A percentile compares a stretch with the other conserved stretches of the same genome.
Conservation (phyloP, 176 grass and related monocot species). For the Juncus inflexus region DNA sequence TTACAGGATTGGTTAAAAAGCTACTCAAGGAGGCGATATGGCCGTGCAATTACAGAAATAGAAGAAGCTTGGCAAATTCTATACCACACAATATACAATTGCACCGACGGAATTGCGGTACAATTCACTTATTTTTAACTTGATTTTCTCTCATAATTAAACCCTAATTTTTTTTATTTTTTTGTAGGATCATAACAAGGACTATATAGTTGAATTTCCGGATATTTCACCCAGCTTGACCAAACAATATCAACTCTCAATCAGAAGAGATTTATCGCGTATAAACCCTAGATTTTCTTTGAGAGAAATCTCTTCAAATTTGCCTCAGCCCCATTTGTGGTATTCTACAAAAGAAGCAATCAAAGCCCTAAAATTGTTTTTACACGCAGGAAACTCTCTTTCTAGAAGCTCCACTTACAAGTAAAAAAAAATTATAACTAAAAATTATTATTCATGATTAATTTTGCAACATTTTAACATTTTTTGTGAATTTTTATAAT, state of each 20-base stretch:
- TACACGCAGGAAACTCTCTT: conserved; percentile 49
- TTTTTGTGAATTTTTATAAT: background rate
- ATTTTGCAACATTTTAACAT: background rate
- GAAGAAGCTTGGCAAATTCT: conserved; percentile 70
- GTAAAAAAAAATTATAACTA: conserved; percentile 26
- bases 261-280: conserved; percentile 38
- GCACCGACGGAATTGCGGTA: conserved; percentile 91
- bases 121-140: too few species aligned
- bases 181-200: conserved; percentile 78
- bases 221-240: conserved; percentile 42
- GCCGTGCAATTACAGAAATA: conserved; percentile 46
- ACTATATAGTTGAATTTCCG: conserved; percentile 94
- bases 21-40: conserved; percentile 82
- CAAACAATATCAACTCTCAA: conserved; percentile 32
- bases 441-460: background rate
- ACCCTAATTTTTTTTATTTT: conserved; percentile 20
- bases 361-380: conserved; percentile 72
- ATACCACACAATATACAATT: conserved; percentile 96
- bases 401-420: conserved; percentile 67
- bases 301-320: conserved; percentile 38
- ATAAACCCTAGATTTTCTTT: conserved; percentile 43
- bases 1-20: conserved; percentile 74
- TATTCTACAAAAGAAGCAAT: conserved; percentile 71
- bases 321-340: conserved; percentile 84
- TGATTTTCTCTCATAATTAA: conserved; percentile 15